These are phyloP conservation scores for Stropharia rugosoannulata DNA, from an alignment of 768 basidiomycete genomes.

Conservation along the genomic window DNA sequence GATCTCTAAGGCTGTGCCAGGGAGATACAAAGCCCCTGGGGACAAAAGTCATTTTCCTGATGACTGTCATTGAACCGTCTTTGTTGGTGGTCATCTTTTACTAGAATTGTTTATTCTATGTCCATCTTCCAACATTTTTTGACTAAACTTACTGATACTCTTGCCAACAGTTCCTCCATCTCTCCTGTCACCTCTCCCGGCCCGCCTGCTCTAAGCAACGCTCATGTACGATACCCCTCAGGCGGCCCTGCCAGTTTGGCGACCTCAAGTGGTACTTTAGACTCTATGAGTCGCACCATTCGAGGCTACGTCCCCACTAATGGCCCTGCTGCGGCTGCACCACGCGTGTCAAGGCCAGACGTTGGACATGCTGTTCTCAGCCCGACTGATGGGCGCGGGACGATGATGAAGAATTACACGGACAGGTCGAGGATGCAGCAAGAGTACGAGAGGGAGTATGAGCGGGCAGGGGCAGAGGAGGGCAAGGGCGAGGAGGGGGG, in stretches of 20 bases:
- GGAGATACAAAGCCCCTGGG: too few relatives aligned
- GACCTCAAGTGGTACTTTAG: conserved; percentile 29
- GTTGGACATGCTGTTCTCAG: background rate
- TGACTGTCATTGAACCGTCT: background rate
- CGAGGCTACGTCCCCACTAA: conserved; percentile 36
- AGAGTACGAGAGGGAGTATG: conserved; percentile 25
- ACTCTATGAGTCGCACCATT: conserved; percentile 51
- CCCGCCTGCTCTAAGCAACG: background rate
- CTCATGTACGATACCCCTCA: background rate
- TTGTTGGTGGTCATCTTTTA: background rate
- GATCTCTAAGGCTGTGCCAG: too few relatives aligned
- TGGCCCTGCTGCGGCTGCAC: background rate
- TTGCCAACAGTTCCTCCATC: background rate
- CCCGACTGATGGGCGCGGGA: background rate
- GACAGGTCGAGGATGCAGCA: conserved; percentile 5
- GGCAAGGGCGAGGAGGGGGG: background rate
- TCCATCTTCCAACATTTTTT: conserved; percentile 10
- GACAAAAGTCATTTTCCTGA: too few relatives aligned
- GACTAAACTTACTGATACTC: conserved; percentile 6
- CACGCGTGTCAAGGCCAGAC: too few relatives aligned
- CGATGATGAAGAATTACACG: background rate
- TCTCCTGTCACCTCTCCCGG: background rate
- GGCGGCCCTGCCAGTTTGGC: background rate
- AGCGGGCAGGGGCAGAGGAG: conserved; percentile 11
- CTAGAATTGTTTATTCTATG: background rate